Evolutionary conservation across 306 rosid species (phyloP).

Genomic region (Mucuna pruriens): DNA sequence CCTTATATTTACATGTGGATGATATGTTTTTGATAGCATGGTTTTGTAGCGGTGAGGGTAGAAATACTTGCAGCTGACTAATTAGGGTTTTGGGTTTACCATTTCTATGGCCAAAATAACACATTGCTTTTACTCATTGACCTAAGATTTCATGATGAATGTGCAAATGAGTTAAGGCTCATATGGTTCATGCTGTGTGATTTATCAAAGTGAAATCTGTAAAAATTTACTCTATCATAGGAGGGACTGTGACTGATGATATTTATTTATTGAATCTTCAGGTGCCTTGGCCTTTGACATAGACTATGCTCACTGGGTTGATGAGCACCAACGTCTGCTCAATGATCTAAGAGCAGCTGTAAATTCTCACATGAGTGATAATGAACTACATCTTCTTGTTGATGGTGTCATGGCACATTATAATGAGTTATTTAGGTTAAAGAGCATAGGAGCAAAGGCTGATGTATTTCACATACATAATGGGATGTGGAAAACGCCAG

Average conservation of each 20-base stretch:
- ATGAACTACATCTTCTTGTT: conserved; percentile 65
- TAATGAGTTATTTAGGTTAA: conserved; percentile 74
- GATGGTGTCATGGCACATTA: conserved; percentile 74
- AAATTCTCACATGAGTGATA: conserved; percentile 74
- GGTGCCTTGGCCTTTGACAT: conserved; percentile 76
- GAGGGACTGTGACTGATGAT: neutral
- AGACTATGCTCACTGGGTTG: conserved; percentile 81
- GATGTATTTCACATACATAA: conserved; percentile 77
- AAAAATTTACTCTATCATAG: neutral
- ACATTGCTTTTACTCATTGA: neutral
- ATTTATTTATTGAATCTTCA: conserved; percentile 36
- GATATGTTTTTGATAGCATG: neutral
- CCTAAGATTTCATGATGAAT: neutral
- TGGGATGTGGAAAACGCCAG: conserved; percentile 88
- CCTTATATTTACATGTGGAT: neutral
- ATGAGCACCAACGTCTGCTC: conserved; percentile 74
- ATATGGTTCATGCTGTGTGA: neutral
- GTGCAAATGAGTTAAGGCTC: neutral
- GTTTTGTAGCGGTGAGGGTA: neutral
- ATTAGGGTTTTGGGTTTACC: neutral
- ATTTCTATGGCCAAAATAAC: neutral
- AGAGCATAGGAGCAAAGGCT: conserved; percentile 72
- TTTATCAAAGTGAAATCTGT: neutral
- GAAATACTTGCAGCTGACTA: neutral
- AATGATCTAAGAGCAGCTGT: conserved; percentile 66